Base-by-base conservation (phyloP, 129 eudicot species). In the Chrysanthemum makinoi region DNA sequence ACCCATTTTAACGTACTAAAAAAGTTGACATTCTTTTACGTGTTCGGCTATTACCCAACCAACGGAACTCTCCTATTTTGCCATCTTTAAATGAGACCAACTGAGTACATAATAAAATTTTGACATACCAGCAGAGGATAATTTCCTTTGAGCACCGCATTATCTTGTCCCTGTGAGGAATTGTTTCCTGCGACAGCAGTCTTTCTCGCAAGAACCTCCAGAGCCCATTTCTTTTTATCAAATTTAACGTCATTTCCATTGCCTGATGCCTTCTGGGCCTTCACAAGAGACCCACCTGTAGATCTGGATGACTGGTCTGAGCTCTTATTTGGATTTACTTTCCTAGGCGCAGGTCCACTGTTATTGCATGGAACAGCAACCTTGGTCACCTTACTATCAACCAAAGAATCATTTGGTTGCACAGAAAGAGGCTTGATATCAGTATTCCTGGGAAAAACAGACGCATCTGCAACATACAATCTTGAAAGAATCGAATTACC, bases 221-320 rank as follows among this genome's bases (percentile, higher is more conserved):
- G 73, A 59, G 98, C 98, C 98, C 96, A 93, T 79, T 89, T 85
- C 76, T 83, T 93, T 78, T 79, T 93, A 73, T 93, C 96, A 13
- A 73, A 47, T 72, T 68, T 83, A 11, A 43, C 43, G 22, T 66
- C 74, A 64, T 70, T 84, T 76, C 76, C 83, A 66, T 77, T 79
- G 52, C 17, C 80, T 16, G 57, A 68, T 56, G 80, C 88, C 82
- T 80, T 85, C 62, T 74, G 78, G 22, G 82, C 62, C 77, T 80
- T 68, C 71, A 58, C 24, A 62, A 70, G 62, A 50, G 80, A 44
- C 20, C 79, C 80, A 76, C 80, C 75, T 30, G 67, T 30, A 68
- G 90, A 74, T 26, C 26, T 49, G 55, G 78, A 74, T 52, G 84
- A 26, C 30, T 62, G 77, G 52, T 73, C 76, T 69, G 71, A 14